Conservation (phyloP, 2,329 filamentous ascomycete genomes). For the Penicillium sp. region DNA sequence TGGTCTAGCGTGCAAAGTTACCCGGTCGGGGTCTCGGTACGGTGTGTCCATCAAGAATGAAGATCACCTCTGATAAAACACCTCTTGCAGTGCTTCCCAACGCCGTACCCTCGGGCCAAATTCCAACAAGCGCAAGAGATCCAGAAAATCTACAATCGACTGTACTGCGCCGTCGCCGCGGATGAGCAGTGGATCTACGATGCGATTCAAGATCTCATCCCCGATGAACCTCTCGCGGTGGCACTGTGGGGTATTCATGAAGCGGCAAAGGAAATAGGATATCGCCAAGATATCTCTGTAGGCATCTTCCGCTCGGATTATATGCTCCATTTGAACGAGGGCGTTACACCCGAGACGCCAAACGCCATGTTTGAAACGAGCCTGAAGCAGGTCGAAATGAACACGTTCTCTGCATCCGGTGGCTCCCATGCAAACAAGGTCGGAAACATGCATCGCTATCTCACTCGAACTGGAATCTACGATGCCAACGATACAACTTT, state of each 20-base stretch:
- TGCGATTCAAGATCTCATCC: conserved; percentile 35
- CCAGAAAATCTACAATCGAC: conserved; percentile 62
- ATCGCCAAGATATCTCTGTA: conserved; percentile 35
- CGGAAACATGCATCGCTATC: conserved; percentile 46
- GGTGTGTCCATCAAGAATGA: background rate
- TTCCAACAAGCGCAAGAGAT: conserved; percentile 55
- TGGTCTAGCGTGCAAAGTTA: conserved; percentile 33
- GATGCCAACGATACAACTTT: conserved; percentile 9
- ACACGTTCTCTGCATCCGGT: conserved; percentile 48
- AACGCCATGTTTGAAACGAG: conserved; percentile 1
- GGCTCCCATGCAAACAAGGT: conserved; percentile 44
- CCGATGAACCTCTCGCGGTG: conserved; percentile 38
- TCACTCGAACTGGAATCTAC: conserved; percentile 29
- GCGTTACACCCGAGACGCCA: background rate
- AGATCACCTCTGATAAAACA: background rate
- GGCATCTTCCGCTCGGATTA: conserved; percentile 51
- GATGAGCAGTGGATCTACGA: conserved; percentile 43
- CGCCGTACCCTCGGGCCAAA: conserved; percentile 33
- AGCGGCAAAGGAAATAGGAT: conserved; percentile 32
- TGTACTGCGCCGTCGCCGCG: conserved; percentile 53
- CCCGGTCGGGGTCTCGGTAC: conserved; percentile 36
- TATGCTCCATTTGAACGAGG: conserved; percentile 40
- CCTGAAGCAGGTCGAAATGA: conserved; percentile 52
- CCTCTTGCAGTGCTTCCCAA: conserved; percentile 30
- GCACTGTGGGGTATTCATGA: conserved; percentile 43